These are phyloP conservation scores for Aureobasidium leucospermi DNA, from an alignment of 2,329 filamentous ascomycete genomes.

Conservation along the genomic window DNA sequence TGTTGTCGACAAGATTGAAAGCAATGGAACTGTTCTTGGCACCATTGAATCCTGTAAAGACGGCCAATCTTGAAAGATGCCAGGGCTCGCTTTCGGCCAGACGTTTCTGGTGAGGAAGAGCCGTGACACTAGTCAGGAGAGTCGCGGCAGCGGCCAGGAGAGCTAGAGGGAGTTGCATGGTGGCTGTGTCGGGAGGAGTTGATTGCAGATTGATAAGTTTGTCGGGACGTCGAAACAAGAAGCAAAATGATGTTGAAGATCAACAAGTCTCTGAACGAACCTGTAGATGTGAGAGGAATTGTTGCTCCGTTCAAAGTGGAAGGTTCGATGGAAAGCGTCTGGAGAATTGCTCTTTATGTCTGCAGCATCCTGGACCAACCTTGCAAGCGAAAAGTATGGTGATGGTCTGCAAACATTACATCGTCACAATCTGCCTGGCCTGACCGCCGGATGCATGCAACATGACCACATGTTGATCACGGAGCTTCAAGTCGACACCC, in stretches of 20 bases:
- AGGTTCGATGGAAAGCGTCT: no score
- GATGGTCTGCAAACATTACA: neutral
- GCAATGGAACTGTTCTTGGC: conserved; percentile 16
- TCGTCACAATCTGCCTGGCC: neutral
- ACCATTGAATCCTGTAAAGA: conserved; percentile 16
- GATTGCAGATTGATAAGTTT: no score
- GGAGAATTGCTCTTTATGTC: no score
- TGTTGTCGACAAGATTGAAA: conserved; percentile 24
- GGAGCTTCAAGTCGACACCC: neutral
- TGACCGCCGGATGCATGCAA: neutral
- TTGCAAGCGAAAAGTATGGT: no score
- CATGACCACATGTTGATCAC: neutral
- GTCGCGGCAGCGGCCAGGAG: conserved; percentile 9
- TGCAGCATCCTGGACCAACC: no score
- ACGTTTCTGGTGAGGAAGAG: conserved; percentile 12
- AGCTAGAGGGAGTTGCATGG: neutral
- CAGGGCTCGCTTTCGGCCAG: conserved; percentile 19
- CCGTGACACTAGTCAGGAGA: conserved; percentile 1
- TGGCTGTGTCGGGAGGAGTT: neutral
- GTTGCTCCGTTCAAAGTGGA: no score
- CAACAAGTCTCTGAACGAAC: no score
- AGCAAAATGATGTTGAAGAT: no score
- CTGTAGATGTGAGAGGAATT: no score
- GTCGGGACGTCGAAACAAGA: no score
- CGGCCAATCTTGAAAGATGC: conserved; percentile 19